Evolutionary conservation across 495 filamentous ascomycete species (phyloP).

Genomic region (Hypoxylon subgilvum): DNA sequence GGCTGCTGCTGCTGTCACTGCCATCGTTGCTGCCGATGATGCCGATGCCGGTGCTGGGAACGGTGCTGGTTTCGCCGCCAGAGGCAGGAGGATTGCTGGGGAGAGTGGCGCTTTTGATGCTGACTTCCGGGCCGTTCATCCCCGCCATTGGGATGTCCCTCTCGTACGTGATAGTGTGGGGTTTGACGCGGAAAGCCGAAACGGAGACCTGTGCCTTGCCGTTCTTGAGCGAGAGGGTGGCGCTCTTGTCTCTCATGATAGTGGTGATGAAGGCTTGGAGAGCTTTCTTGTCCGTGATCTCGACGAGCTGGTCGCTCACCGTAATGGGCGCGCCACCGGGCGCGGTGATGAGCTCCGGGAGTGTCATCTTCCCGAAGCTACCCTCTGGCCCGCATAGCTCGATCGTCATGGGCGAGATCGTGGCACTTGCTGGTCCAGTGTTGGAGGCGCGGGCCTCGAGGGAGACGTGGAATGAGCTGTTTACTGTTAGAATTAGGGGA

Average conservation of each 20-base stretch:
- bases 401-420: slow-evolving; percentile 38
- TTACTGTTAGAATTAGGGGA: neutral
- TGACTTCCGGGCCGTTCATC: slow-evolving; percentile 33
- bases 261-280: slow-evolving; percentile 34
- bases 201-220: slow-evolving; percentile 30
- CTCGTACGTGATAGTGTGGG: slow-evolving; percentile 30
- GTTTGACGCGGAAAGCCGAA: slow-evolving; percentile 14
- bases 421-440: slow-evolving; percentile 38
- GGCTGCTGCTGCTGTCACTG: neutral
- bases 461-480: slow-evolving; percentile 28
- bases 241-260: slow-evolving; percentile 14
- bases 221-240: slow-evolving; percentile 35
- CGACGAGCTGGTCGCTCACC: slow-evolving; percentile 38
- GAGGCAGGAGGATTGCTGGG: neutral
- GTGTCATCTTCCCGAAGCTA: slow-evolving; percentile 36
- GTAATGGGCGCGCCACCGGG: slow-evolving; percentile 29
- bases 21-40: neutral
- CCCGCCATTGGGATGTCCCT: slow-evolving; percentile 36
- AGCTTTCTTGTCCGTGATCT: slow-evolving; percentile 31
- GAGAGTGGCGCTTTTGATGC: slow-evolving; percentile 6
- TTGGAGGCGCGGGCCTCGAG: slow-evolving; percentile 34
- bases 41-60: no score
- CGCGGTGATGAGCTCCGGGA: slow-evolving; percentile 37
- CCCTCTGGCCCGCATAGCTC: slow-evolving; percentile 39
- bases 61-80: no score